Percentiles rank a stretch among this genome's conserved stretches.
These are phyloP conservation scores for Candida peoriensis DNA, from an alignment of 805 yeast genomes.

Conservation along the genomic window DNA sequence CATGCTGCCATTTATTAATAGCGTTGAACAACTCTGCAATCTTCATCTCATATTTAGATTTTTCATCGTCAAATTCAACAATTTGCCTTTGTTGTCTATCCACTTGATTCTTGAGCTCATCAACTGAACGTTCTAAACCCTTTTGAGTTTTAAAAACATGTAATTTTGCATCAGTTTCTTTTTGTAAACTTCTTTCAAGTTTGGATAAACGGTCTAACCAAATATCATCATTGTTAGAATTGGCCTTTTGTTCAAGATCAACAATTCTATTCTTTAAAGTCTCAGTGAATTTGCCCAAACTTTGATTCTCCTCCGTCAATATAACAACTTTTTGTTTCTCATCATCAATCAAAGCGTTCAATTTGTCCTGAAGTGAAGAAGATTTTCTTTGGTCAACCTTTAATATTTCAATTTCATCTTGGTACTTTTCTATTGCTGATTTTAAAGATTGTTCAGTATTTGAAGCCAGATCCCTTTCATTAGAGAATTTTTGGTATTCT, in stretches of 20 bases:
- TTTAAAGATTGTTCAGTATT: conserved; percentile 15
- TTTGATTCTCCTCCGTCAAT: conserved; percentile 61
- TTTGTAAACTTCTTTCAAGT: conserved; percentile 46
- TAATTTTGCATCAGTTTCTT: conserved; percentile 41
- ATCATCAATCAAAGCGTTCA: conserved; percentile 26
- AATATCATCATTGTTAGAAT: conserved; percentile 45
- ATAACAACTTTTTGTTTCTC: conserved; percentile 51
- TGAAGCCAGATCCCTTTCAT: conserved; percentile 23
- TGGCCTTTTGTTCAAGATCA: conserved; percentile 42
- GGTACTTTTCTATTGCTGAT: conserved; percentile 22
- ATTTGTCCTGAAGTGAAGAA: conserved; percentile 19
- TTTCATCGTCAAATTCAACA: conserved; percentile 53
- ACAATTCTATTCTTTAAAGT: conserved; percentile 43
- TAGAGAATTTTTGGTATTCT: conserved; percentile 34
- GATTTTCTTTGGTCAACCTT: conserved; percentile 25
- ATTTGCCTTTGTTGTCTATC: conserved; percentile 47
- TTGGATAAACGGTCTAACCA: conserved; percentile 55
- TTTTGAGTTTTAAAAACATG: conserved; percentile 48
- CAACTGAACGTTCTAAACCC: conserved; percentile 46
- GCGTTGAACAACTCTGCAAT: conserved; percentile 40
- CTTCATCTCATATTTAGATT: conserved; percentile 47
- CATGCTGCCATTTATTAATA: conserved; percentile 37
- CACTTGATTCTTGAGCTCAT: conserved; percentile 46
- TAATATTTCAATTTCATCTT: conserved; percentile 25
- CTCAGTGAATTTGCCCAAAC: conserved; percentile 49